Base-by-base conservation (phyloP, 345 rosid species). In the Salix suchowensis region DNA sequence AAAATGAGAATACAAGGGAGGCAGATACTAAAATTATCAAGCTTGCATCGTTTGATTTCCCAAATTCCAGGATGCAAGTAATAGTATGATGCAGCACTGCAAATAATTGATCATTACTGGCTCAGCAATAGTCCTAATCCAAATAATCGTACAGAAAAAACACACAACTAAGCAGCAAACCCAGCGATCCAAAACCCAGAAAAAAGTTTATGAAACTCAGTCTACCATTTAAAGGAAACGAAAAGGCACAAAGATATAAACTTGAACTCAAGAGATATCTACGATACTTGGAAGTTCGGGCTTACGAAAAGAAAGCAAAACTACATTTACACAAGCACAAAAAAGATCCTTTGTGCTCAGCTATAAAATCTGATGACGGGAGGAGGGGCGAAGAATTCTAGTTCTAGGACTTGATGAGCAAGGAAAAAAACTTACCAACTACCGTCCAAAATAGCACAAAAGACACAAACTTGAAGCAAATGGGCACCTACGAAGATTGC, bases 401-500 rank as follows among this genome's bases (percentile, higher is more conserved):
- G 44, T 40, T 40, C 13, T 52, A 44, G 76, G 6, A 30, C 66
- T 73, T 65, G 37, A 76, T 68, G 54, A 26, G 78, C 58, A 50
- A 74, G 40, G 30, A 69, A 34, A 34, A 66, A 36, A 66, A 30
- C 6, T 24, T 36, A 66, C 21, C 39, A 9, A 48, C 26, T 52
- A 76, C 52, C 42, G 52, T 71, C 55, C 66, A 72, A 68, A 52
- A 36, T 65, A 55, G 68, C 4, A 77, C 37, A 78, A 65, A 81
- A 58, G 80, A 61, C 67, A 54, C 15, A 23, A 71, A 71, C 69
- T 48, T 46, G 12, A 65, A 69, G 8, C 74, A 82, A 81, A 86
- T 75, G 84, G 86, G 76, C 73, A 76, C 67, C 48, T 62, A 65
- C 12, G 73, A 46, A 85, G 82, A 62, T 78, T 34, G 55, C 54